A percentile compares a stretch with the other conserved stretches of the same genome.
These are phyloP conservation scores for Musa beccarii DNA, from an alignment of 176 grass and related monocot species.

Conservation along the genomic window DNA sequence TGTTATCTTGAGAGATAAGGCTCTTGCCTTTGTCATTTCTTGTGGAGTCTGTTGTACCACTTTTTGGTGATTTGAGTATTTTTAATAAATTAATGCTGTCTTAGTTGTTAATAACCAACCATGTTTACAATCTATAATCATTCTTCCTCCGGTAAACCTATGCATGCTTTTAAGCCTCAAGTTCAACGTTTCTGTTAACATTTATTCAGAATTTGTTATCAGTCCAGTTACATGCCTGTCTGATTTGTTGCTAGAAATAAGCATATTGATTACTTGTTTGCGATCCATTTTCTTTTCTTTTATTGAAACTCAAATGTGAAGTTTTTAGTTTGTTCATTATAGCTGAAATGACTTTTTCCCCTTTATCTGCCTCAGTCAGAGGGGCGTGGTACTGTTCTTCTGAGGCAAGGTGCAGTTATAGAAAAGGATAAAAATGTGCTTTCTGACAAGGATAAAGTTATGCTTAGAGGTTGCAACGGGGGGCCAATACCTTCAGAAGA, in stretches of 20 bases:
- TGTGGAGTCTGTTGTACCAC: conserved; percentile 3
- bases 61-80: conserved; percentile 6
- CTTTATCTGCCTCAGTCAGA: conserved; percentile 42
- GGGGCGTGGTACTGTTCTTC: conserved; percentile 32
- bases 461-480: conserved; percentile 28
- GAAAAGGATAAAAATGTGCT: conserved; percentile 59
- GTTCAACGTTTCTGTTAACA: background rate
- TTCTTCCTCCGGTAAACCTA: background rate
- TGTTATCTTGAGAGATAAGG: conserved; percentile 11
- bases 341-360: background rate
- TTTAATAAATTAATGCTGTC: background rate
- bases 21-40: background rate
- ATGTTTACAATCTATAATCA: background rate
- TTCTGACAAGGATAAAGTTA: conserved; percentile 21
- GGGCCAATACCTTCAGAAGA: conserved; percentile 40
- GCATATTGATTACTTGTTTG: background rate
- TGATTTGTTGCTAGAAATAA: background rate
- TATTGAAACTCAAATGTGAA: background rate
- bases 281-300: background rate
- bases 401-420: conserved; percentile 45
- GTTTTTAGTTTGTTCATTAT: background rate
- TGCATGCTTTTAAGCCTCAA: background rate
- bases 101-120: background rate
- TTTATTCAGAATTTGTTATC: background rate
- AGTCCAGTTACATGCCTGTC: background rate